phyloP scores from a whole-genome alignment of 129 eudicot genomes.

The Lactuca sativa region DNA sequence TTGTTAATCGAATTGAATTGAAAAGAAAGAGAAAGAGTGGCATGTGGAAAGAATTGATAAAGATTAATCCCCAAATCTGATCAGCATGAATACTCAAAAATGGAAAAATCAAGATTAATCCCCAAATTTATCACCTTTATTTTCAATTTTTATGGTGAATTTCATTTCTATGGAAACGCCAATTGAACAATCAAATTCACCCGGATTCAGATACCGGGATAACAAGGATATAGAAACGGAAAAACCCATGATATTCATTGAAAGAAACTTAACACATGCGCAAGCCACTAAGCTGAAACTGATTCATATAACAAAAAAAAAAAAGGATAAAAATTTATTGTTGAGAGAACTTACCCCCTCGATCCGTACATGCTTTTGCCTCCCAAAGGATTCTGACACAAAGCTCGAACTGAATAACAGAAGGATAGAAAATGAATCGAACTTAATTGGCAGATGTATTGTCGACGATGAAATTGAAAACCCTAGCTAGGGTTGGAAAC shows the following conservation, averaged over 20 bases:
- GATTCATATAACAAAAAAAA: neutral
- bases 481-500: constrained; percentile 34
- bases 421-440: constrained; percentile 3
- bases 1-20: too few relatives aligned
- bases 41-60: too few relatives aligned
- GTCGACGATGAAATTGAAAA: constrained; percentile 21
- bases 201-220: neutral
- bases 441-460: constrained; percentile 16
- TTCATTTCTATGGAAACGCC: neutral
- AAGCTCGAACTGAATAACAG: constrained; percentile 18
- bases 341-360: constrained; percentile 35
- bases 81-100: constrained; percentile 10
- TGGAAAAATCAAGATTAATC: neutral
- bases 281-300: neutral
- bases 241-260: neutral
- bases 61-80: neutral
- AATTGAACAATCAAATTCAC: neutral
- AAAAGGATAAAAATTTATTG: neutral
- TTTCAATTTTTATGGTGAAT: neutral
- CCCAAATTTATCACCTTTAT: neutral
- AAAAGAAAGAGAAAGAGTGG: too few relatives aligned
- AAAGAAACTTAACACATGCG: constrained; percentile 10
- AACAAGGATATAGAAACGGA: neutral
- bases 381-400: constrained; percentile 15
- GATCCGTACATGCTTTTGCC: constrained; percentile 39